Conservation (phyloP, 2,329 filamentous ascomycete species). For the Pseudopyricularia javanii region DNA sequence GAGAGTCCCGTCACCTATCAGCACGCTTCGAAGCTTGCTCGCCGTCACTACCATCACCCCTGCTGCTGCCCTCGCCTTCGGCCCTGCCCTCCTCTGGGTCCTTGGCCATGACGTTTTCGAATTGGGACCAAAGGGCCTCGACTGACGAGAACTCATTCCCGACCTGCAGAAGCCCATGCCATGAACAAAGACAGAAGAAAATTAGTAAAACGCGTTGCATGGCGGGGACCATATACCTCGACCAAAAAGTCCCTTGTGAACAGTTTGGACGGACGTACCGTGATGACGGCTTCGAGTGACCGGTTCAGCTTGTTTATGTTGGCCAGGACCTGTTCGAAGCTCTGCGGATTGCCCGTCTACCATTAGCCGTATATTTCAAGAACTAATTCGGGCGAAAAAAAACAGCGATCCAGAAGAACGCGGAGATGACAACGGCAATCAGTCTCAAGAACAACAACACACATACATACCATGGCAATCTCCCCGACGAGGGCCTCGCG, state of each 20-base stretch:
- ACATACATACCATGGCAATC: constrained; percentile 50
- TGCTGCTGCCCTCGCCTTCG: constrained; percentile 9
- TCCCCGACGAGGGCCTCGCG: constrained; percentile 59
- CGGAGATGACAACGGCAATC: too few relatives aligned
- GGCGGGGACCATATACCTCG: too few relatives aligned
- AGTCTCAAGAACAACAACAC: too few relatives aligned
- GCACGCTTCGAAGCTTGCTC: not conserved
- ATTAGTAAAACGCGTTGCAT: too few relatives aligned
- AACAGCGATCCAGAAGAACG: too few relatives aligned
- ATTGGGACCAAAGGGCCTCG: constrained; percentile 92
- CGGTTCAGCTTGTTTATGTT: constrained; percentile 95
- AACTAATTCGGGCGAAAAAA: not conserved
- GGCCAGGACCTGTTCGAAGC: constrained; percentile 80
- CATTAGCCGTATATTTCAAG: not conserved
- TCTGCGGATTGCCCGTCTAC: constrained; percentile 25
- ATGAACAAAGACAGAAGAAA: not conserved
- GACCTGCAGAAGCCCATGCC: constrained; percentile 41
- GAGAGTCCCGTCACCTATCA: not conserved
- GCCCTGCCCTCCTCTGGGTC: constrained; percentile 16
- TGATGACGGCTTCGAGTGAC: constrained; percentile 79
- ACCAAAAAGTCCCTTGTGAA: too few relatives aligned
- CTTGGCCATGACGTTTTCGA: constrained; percentile 89
- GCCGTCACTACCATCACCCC: not conserved
- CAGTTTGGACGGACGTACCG: too few relatives aligned
- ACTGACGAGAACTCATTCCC: constrained; percentile 97